Conservation (phyloP, 805 yeast genomes). For the Lipomyces sp. region DNA sequence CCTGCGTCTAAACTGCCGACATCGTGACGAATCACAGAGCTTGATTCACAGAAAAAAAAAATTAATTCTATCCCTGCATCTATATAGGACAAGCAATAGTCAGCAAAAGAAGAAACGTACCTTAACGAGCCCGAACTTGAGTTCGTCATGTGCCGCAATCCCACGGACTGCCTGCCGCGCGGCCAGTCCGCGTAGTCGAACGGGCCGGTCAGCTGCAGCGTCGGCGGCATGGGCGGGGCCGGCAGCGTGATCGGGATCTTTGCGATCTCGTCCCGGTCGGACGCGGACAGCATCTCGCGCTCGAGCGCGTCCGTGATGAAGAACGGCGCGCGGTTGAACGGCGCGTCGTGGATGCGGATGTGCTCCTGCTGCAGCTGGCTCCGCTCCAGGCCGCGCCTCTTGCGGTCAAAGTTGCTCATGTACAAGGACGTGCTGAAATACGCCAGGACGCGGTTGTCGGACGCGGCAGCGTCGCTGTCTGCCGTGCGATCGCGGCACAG, state of each 20-base stretch:
- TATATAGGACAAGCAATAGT: too few species aligned
- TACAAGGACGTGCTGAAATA: conserved; percentile 56
- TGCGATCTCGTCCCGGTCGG: conserved; percentile 43
- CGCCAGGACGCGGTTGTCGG: conserved; percentile 35
- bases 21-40: conserved; percentile 19
- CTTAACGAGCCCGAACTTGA: conserved; percentile 4
- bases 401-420: conserved; percentile 56
- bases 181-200: background rate
- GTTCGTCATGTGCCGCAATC: background rate
- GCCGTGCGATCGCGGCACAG: conserved; percentile 20
- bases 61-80: background rate
- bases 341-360: conserved; percentile 68
- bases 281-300: background rate
- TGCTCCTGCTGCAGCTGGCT: conserved; percentile 60
- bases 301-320: conserved; percentile 42
- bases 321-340: conserved; percentile 77
- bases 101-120: background rate
- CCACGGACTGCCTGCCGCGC: background rate
- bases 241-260: conserved; percentile 37
- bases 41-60: background rate
- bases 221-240: conserved; percentile 19
- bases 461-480: background rate
- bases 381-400: conserved; percentile 47
- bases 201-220: conserved; percentile 2
- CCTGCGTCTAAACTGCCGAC: background rate